Base-by-base conservation (phyloP, 116 monocot species). In the Zostera marina region DNA sequence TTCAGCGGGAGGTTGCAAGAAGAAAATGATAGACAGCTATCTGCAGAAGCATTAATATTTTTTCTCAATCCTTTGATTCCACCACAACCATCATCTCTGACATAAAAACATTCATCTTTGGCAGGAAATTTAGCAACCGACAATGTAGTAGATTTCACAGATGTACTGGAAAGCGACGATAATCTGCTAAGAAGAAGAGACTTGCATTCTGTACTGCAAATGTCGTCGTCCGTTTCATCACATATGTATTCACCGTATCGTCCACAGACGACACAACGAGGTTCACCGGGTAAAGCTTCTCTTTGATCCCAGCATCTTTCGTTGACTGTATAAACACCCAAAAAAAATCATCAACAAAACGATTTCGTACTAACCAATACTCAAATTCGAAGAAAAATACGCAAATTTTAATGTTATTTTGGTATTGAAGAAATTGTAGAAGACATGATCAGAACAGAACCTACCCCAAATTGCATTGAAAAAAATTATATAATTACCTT, bases 191-290 rank as follows among this genome's bases (percentile, higher is more conserved):
- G 71, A 47, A 81, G 61, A 42, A 22, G 60, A 19, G 58, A 23
- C 24, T 84, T 84, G 66, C 84, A 84, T 62, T 84, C 76, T 41
- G 22, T 65, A 59, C 84, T 84, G 76, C 84, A 84, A 44, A 84
- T 44, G 22, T 84, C 84, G 62, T 84, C 79, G 52, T 79, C 79
- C 11, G 84, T 84, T 55, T 79, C 76, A 67, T 84, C 84, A 62
- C 79, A 84, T 22, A 84, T 76, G 57, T 84, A 84, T 64, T 84
- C 84, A 32, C 84, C 84, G 56, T 79, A 84, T 5, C 73, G 75
- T 9, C 79, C 76, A 32, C 84, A 84, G 40, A 73, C 55, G 41
- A 68, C 68, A 58, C 84, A 84, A 0, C 70, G 58, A 46, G 84
- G 79, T 53, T 84, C 84, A n/a, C 84, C 76, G 6, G 62, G 68